phyloP scores from a whole-genome alignment of 1,139 yeast genomes.

The Taiozyma onychis region DNA sequence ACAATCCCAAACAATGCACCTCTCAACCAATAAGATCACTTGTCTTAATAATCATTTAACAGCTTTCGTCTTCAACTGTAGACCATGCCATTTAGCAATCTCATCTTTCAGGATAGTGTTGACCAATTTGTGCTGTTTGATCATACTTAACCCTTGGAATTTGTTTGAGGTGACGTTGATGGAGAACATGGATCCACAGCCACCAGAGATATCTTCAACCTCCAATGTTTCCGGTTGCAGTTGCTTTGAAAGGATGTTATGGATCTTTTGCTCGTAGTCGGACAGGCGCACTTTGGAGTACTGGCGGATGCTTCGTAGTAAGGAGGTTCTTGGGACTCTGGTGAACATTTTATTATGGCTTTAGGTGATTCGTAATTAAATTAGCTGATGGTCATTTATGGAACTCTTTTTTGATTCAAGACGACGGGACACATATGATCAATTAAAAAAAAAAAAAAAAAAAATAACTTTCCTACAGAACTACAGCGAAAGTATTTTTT shows the following conservation, averaged over 20 bases:
- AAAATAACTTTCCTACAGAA: no score
- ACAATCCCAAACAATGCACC: no score
- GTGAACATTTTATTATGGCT: not conserved
- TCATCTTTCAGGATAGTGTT: conserved; percentile 80
- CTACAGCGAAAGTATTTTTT: no score
- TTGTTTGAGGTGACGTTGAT: conserved; percentile 67
- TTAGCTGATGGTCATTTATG: not conserved
- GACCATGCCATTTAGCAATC: conserved; percentile 90
- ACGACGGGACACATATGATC: no score
- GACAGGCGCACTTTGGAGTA: not conserved
- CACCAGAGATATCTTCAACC: conserved; percentile 85
- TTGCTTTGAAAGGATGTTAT: conserved; percentile 44
- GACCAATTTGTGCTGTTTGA: conserved; percentile 89
- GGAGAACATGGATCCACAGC: conserved; percentile 98
- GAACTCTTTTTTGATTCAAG: no score
- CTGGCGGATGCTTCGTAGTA: not conserved
- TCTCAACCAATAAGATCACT: not conserved
- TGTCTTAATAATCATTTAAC: conserved; percentile 13
- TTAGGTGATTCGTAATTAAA: not conserved
- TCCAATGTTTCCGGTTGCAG: conserved; percentile 55
- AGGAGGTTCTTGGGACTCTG: not conserved
- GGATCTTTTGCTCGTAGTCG: conserved; percentile 64
- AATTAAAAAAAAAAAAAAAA: no score
- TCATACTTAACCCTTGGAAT: conserved; percentile 76
- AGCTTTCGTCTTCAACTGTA: conserved; percentile 74